Evolutionary conservation across 1,284 basidiomycete species (phyloP), one percentile per base, ranked within the genome.

Genomic region (Caloboletus firmus): DNA sequence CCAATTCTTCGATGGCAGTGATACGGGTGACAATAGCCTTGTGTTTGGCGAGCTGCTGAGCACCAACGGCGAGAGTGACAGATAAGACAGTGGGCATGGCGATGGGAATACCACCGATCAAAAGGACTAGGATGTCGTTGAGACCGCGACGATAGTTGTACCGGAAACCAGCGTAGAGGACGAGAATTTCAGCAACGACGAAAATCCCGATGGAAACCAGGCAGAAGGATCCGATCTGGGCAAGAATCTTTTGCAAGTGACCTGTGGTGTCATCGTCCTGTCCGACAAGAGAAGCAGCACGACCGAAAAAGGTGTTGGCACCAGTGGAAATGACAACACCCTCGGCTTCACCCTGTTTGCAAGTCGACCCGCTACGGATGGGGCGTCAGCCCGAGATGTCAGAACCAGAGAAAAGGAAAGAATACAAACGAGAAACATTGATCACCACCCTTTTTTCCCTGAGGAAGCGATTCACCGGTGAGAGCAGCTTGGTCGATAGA

Each of bases 81-180:
- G 94, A 95, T 61, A 96, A 76, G 63, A 98, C 95, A 62, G 93
- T 96, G 65, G 95, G 95, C 94, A 98, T 96, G 72, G 94, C 95
- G 77, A 97, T 97, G 70, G 95, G 95, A 69, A 98, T 97, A 83
- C 95, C 95, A 82, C 95, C 93, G 77, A 98, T 97, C 83, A 98
- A 82, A 72, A 97, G 90, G 64, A 97, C 93, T 46, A 97, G 84
- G 77, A 97, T 95, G 81, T 95, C 91, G 82, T 98, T 87, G 64
- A 98, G 88, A 80, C 95, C 95, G 61, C 87, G 88, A 69, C 95
- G 93, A 81, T 98, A 98, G 48, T 69, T 74, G 82, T 91, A 96
- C 55, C 79, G 80, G 89, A 91, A 95, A 44, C 84, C 89, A 51
- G 91, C 89, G 73, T 95, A 95, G 55, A 95, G 81, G 62, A 91